phyloP scores from a whole-genome alignment of 495 filamentous ascomycete genomes.

The Copromyces sp. region DNA sequence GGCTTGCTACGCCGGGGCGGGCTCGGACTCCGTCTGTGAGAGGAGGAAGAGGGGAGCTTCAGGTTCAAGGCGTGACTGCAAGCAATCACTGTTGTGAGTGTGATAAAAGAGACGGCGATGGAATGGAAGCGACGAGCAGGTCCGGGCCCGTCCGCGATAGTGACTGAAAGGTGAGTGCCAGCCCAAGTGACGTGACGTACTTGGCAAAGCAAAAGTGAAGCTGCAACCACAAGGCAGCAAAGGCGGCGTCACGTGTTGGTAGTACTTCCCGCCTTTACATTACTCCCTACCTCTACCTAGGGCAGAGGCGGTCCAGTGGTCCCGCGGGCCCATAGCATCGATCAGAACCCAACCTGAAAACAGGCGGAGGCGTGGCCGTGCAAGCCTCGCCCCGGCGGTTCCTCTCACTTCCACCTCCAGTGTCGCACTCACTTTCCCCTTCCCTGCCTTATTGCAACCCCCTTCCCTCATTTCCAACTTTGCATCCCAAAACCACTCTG shows the following conservation, averaged over 20 bases:
- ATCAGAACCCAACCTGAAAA: neutral
- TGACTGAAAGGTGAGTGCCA: neutral
- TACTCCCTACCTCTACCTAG: too few species aligned
- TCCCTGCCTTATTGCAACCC: slow-evolving; percentile 24
- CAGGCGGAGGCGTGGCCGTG: neutral
- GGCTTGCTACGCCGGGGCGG: too few species aligned
- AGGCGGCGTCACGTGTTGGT: neutral
- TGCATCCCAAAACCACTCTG: slow-evolving; percentile 23
- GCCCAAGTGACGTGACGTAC: neutral
- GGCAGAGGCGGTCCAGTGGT: neutral
- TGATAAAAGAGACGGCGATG: neutral
- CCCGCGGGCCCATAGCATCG: neutral
- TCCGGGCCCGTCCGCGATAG: neutral
- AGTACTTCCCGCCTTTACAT: too few species aligned
- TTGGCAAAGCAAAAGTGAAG: neutral
- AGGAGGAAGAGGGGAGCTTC: slow-evolving; percentile 1
- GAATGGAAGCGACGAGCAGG: neutral
- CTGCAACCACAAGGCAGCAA: neutral
- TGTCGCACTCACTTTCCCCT: slow-evolving; percentile 9
- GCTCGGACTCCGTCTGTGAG: neutral
- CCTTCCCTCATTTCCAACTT: slow-evolving; percentile 33
- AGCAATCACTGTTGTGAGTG: neutral
- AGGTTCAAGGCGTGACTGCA: neutral
- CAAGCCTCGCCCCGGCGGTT: neutral
- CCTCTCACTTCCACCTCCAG: neutral